These are phyloP conservation scores for Trebouxiophyceae sp. DNA, from an alignment of 163 green algal genomes.

Conservation along the genomic window DNA sequence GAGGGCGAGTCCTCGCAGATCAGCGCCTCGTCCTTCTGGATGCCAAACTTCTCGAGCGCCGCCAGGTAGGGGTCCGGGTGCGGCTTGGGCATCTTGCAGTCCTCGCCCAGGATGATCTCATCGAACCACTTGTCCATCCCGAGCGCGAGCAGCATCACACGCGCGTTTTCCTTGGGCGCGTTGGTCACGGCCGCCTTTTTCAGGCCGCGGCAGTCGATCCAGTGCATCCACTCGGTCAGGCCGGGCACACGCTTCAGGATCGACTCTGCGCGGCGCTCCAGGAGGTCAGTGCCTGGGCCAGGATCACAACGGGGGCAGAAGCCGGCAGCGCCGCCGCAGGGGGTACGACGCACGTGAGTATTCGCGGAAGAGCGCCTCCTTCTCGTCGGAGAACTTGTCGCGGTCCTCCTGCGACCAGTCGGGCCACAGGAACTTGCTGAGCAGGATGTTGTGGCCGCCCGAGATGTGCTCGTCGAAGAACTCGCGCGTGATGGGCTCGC, in stretches of 20 bases:
- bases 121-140: constrained; percentile 19
- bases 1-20: constrained; percentile 59
- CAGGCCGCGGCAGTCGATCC: constrained; percentile 31
- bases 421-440: constrained; percentile 52
- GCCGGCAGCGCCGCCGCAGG: background rate
- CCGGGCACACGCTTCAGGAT: constrained; percentile 28
- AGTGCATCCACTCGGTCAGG: constrained; percentile 45
- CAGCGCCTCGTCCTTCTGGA: constrained; percentile 26
- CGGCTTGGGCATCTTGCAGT: constrained; percentile 52
- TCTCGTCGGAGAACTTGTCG: constrained; percentile 39
- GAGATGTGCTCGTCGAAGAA: constrained; percentile 55
- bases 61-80: constrained; percentile 60
- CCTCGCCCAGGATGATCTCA: constrained; percentile 53
- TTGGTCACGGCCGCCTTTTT: constrained; percentile 61
- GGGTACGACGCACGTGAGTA: constrained; percentile 24
- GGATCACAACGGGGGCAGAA: background rate
- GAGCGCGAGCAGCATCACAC: constrained; percentile 46
- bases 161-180: constrained; percentile 43
- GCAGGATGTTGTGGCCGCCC: constrained; percentile 54
- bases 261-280: background rate
- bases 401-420: constrained; percentile 28
- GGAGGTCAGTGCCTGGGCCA: no score
- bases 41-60: constrained; percentile 28
- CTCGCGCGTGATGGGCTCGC: constrained; percentile 40
- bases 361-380: constrained; percentile 47